Evolutionary conservation across 495 filamentous ascomycete species (phyloP), one percentile per base, ranked within the genome.

Genomic region (Neurospora discreta): DNA sequence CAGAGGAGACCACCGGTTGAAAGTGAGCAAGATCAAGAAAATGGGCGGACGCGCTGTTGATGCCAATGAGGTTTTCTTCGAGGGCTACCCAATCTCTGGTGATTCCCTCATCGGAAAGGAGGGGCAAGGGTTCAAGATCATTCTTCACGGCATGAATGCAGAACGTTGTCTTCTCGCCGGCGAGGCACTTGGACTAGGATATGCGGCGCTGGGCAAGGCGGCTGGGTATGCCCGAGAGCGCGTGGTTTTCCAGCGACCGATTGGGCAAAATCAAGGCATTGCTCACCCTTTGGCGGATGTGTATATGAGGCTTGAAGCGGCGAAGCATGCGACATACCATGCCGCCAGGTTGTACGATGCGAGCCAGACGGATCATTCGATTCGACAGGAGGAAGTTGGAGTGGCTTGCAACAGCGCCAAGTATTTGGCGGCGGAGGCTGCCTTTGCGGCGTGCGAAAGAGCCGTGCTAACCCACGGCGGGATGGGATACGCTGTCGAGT

Each of bases 1-100:
- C 78, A 85, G 85, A 38, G 76, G 78, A 3, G 78, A 85, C 2
- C 84, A 88, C 0, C 86, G 88, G 0, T 80, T 93, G 3, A 87
- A 90, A 39, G 81, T 93, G 77, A 87, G 86, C 39, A 87, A 83
- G 74, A 95, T 94, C 77, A 89, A 89, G 79, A 95, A 94, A 76
- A 93, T 94, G 91, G 92, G 92, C 39, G 90, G 90, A 3, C 83
- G 90, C 13, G 90, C 91, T 0, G 86, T 94, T n/a, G 90, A 93
- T 77, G 92, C 91, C 5, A 94, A 94, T 76, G 90, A 94, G 79
- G 89, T 94, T 1, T 95, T 93, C 82, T 93, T 94, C 78, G 90
- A 93, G 75, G 86, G 89, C 71, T 95, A 92, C 78, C 71, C 75
- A 4, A 87, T 93, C 11, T 85, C 89, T 0, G 84, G 80, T 2